Evolutionary conservation across 2,329 filamentous ascomycete species (phyloP).

Genomic region (Fusarium sp.): DNA sequence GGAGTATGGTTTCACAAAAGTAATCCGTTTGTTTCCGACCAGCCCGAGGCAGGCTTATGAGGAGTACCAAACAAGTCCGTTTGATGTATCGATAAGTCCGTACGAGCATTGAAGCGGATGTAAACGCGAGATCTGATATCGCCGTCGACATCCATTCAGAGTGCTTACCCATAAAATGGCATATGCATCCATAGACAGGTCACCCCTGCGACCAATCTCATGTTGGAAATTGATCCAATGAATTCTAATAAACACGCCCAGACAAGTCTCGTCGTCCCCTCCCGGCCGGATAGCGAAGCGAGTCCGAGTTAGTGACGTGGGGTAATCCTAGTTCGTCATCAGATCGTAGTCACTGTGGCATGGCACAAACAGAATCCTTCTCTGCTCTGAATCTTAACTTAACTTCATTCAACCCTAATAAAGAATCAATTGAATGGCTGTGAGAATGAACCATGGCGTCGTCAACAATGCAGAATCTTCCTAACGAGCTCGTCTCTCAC

Average conservation of each 20-base stretch:
- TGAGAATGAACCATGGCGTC: neutral
- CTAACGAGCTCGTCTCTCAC: constrained; percentile 72
- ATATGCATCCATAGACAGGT: neutral
- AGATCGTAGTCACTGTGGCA: constrained; percentile 14
- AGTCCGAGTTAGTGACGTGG: constrained; percentile 34
- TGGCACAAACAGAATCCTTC: neutral
- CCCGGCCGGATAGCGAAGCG: constrained; percentile 10
- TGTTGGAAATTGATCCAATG: neutral
- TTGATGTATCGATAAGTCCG: neutral
- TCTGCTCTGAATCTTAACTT: neutral
- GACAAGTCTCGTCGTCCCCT: neutral
- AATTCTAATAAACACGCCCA: neutral
- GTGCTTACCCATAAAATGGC: constrained; percentile 8
- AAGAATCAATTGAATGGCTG: neutral
- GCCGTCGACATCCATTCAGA: neutral
- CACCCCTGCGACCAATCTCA: neutral
- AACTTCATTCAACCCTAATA: neutral
- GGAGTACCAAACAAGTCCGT: neutral
- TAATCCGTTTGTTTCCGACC: neutral
- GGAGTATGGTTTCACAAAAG: neutral
- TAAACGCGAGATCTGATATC: neutral
- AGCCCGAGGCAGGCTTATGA: neutral
- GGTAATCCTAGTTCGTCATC: constrained; percentile 33
- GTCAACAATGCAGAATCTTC: constrained; percentile 60
- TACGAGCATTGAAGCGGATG: neutral